These are phyloP conservation scores for Pseudomassariella vexata DNA, from an alignment of 2,329 filamentous ascomycete species.

Conservation along the genomic window DNA sequence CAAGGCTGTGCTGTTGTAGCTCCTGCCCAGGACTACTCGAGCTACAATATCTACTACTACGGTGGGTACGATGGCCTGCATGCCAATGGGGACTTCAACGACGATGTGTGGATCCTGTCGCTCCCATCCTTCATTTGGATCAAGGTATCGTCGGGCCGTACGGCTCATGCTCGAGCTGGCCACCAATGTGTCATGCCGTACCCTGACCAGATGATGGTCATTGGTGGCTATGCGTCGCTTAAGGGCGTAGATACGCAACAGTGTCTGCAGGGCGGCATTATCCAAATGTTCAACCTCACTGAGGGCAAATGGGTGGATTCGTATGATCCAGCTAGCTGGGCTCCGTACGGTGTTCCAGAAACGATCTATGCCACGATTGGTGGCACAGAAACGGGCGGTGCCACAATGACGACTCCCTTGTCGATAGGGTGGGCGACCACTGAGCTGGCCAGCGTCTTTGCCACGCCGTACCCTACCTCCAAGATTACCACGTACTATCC, in stretches of 20 bases:
- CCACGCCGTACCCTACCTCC: constrained; percentile 44
- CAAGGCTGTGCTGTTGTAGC: constrained; percentile 70
- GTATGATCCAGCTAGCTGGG: constrained; percentile 60
- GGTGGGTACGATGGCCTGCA: constrained; percentile 62
- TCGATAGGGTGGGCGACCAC: constrained; percentile 49
- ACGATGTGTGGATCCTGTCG: constrained; percentile 77
- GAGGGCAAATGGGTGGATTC: constrained; percentile 61
- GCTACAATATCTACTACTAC: constrained; percentile 80
- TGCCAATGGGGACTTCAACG: constrained; percentile 32
- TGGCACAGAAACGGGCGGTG: constrained; percentile 58
- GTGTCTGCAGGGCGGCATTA: constrained; percentile 46
- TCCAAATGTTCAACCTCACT: constrained; percentile 69
- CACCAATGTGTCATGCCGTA: constrained; percentile 72
- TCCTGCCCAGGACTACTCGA: constrained; percentile 64
- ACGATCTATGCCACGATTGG: constrained; percentile 62
- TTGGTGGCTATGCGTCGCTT: constrained; percentile 57
- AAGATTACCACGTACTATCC: constrained; percentile 58
- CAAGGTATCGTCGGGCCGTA: constrained; percentile 35
- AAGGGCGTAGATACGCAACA: constrained; percentile 13
- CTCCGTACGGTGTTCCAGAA: constrained; percentile 64
- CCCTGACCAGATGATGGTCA: constrained; percentile 72
- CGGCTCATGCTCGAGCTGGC: constrained; percentile 56
- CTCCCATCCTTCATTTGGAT: constrained; percentile 80
- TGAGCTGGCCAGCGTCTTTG: constrained; percentile 48
- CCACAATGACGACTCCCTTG: constrained; percentile 61